A percentile compares a stretch with the other conserved stretches of the same genome.
These are phyloP conservation scores for Astrothelium subdiscretum DNA, from an alignment of 495 filamentous ascomycete genomes.

Conservation along the genomic window DNA sequence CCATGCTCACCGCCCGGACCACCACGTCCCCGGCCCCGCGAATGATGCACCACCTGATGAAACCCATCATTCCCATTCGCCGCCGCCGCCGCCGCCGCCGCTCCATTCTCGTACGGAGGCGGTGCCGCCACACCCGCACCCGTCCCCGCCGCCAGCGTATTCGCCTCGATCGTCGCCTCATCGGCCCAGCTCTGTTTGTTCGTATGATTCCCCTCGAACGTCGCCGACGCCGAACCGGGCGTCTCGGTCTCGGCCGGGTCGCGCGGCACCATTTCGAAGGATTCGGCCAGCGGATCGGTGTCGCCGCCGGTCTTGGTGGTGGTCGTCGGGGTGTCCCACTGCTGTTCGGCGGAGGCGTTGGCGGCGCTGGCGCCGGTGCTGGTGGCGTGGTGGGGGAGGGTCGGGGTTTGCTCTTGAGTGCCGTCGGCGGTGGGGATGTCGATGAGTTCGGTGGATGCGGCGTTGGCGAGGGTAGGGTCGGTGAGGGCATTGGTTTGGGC, in stretches of 20 bases:
- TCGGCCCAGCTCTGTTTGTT: conserved; percentile 16
- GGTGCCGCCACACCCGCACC: conserved; percentile 5
- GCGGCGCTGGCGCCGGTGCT: conserved; percentile 34
- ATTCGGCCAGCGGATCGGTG: conserved; percentile 47
- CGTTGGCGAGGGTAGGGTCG: conserved; percentile 69
- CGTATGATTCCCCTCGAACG: background rate
- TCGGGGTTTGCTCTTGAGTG: conserved; percentile 33
- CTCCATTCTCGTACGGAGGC: no score
- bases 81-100: conserved; percentile 11
- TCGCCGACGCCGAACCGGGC: background rate
- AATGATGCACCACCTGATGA: conserved; percentile 1
- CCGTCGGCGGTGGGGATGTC: conserved; percentile 26
- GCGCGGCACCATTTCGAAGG: conserved; percentile 68
- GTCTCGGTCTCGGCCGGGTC: conserved; percentile 64
- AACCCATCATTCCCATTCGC: conserved; percentile 1
- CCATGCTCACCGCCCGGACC: conserved; percentile 31
- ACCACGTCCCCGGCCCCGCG: conserved; percentile 18
- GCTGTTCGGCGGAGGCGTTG: conserved; percentile 37
- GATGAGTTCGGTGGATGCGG: conserved; percentile 62
- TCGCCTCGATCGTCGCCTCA: conserved; percentile 15
- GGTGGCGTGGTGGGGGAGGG: conserved; percentile 43
- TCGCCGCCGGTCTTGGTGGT: conserved; percentile 35
- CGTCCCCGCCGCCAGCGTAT: conserved; percentile 11
- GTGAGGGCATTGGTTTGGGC: conserved; percentile 31
- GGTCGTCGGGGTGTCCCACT: conserved; percentile 48